Conservation (phyloP, 352 stramenopile species). For the Pythium grandisporangium region DNA sequence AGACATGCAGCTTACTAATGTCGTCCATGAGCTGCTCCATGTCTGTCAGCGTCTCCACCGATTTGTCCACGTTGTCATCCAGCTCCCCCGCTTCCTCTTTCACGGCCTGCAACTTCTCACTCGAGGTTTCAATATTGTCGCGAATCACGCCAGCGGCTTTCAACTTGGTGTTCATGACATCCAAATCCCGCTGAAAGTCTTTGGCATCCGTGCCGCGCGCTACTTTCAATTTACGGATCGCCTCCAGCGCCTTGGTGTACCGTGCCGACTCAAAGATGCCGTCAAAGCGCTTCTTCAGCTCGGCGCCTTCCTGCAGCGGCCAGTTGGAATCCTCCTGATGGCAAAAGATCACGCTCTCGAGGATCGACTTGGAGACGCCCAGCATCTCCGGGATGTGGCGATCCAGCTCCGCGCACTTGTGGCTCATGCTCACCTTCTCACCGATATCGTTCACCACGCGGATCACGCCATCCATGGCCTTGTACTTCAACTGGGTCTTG, state of each 20-base stretch:
- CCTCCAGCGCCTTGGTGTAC: constrained; percentile 98
- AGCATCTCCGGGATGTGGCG: constrained; percentile 91
- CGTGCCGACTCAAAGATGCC: constrained; percentile 99
- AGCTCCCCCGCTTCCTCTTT: constrained; percentile 22
- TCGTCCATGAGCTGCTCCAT: constrained; percentile 36
- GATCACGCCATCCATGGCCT: constrained; percentile 94
- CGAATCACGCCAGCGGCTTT: constrained; percentile 43
- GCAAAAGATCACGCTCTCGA: constrained; percentile 99
- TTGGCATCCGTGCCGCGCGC: constrained; percentile 70
- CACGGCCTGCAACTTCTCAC: constrained; percentile 32
- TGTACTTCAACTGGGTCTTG: constrained; percentile 90
- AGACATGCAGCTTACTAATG: constrained; percentile 21
- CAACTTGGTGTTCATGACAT: constrained; percentile 84
- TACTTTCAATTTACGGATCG: constrained; percentile 93
- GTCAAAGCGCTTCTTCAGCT: constrained; percentile 99
- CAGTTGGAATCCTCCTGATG: constrained; percentile 98
- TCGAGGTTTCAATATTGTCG: constrained; percentile 35
- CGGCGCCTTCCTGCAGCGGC: constrained; percentile 92
- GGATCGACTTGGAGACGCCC: constrained; percentile 95
- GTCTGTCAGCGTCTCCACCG: constrained; percentile 43
- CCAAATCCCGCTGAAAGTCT: constrained; percentile 92
- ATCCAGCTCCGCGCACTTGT: constrained; percentile 96
- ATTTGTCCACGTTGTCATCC: constrained; percentile 25
- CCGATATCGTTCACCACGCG: constrained; percentile 86
- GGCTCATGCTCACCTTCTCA: constrained; percentile 86